Evolutionary conservation across 2,329 filamentous ascomycete genomes (phyloP), one percentile per base, ranked within the genome.

Genomic region (Hypoxylon sp.): DNA sequence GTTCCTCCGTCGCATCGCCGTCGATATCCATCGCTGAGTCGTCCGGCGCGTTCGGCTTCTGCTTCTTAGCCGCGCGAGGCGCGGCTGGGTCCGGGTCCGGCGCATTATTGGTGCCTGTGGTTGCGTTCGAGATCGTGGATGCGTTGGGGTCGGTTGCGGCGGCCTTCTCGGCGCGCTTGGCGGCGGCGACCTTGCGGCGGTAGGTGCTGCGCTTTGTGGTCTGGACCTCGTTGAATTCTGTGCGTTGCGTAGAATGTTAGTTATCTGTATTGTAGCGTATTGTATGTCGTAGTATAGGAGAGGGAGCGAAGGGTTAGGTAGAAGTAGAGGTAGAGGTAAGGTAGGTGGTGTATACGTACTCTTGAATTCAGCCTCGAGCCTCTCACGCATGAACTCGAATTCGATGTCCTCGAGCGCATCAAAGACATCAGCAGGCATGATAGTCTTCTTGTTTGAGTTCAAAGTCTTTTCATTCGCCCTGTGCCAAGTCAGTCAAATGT

Each of bases 371-470:
- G 89, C 90, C 79, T 95, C 90, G 32, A 95, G 82, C 34, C 89
- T 84, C 61, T 83, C 83, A 13, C 87, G 86, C 61, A 93, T 82
- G 76, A 94, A 94, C n/a, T 84, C 85, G 52, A 93, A 93, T 77
- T 95, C 93, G 50, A 90, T 87, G 38, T 93, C 90, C n/a, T 91
- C 89, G 50, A 96, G 84, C 0, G 92, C 92, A 53, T 89, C 89
- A 75, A 94, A 89, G 43, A 96, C 91, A 76, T 95, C 92, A 43
- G 86, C 85, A 0, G 92, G 91, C 74, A 88, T 86, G 73, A 96
- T 91, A 0, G 92, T 95, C 82, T 94, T 94, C 77, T 93, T 92
- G 77, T 87, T 87, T n/a, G 86, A 85, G 52, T 81, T 81, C 57
- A 85, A 79, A 5, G 92, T 92, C 74, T 89, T 85, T 73, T 93